Base-by-base conservation (phyloP, 2,329 filamentous ascomycete species). In the Fusarium globosum region DNA sequence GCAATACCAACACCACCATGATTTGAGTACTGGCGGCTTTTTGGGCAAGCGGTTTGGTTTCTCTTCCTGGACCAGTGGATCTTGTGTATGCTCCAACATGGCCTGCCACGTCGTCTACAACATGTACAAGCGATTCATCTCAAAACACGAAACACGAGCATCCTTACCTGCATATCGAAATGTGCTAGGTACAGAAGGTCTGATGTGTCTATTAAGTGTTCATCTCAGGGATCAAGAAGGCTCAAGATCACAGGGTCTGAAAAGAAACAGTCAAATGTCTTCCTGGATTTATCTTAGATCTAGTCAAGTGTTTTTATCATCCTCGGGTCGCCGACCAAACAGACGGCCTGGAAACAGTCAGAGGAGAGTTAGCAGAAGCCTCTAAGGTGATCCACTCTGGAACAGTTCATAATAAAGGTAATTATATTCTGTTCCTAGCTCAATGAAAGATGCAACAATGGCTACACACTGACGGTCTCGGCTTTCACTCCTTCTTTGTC, bases 21-120 rank as follows among this genome's bases (percentile, higher is more conserved):
- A 56, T 58, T 72, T 61, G 35, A 56, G 59, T 45, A 49, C 60
- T 60, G 65, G 36, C 61, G 52, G 42, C 65, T 45, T 68, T 53
- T 53, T 14, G 45, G 58, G 45, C 65, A 65, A 43, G 26, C 42
- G 51, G 66, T 52, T 60, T 46, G 48, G 51, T 55, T 68, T 68
- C 43, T 60, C 62, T 48, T 39, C 57, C 45, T 33, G 20, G 57
- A 23, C 36, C 59, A 65, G 71, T 59, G 61, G 69, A 53, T 70
- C 65, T 57, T 45, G 55, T 73, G 52, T 51, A 48, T 71, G 58
- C 61, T 75, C 72, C 53, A 55, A 43, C 52, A 58, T 46, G 49
- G 64, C 45, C 68, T 71, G 71, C 75, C 75, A 77, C 68, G 75
- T 77, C 71, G 73, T 66, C 72, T 63, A 45, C 41, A 49, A 30